phyloP scores from a whole-genome alignment of 768 basidiomycete species.

The Suillus tomentosus region DNA sequence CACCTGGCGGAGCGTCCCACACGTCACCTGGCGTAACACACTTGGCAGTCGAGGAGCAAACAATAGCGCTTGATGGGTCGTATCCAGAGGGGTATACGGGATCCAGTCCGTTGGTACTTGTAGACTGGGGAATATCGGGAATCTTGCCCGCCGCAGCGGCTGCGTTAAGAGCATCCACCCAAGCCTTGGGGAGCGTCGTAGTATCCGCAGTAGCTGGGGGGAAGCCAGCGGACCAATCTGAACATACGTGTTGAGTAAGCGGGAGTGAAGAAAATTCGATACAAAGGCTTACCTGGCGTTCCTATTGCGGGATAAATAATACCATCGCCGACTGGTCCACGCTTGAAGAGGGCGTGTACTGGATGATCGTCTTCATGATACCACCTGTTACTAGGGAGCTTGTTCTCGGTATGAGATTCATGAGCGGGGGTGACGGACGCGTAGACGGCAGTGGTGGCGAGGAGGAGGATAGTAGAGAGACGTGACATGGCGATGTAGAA shows the following conservation, averaged over 20 bases:
- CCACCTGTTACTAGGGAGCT: slow-evolving; percentile 47
- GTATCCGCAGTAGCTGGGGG: slow-evolving; percentile 56
- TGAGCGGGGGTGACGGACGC: slow-evolving; percentile 23
- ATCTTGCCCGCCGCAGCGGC: slow-evolving; percentile 73
- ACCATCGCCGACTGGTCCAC: slow-evolving; percentile 47
- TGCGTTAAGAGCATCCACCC: slow-evolving; percentile 69
- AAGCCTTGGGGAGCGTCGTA: slow-evolving; percentile 57
- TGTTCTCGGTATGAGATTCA: slow-evolving; percentile 22
- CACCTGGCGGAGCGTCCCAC: slow-evolving; percentile 76
- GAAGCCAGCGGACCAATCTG: slow-evolving; percentile 67
- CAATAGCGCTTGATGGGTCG: slow-evolving; percentile 45
- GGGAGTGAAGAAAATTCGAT: not conserved
- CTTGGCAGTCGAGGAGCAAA: slow-evolving; percentile 80
- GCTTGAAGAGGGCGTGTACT: slow-evolving; percentile 62
- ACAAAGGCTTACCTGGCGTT: slow-evolving; percentile 48
- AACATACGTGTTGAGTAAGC: slow-evolving; percentile 3
- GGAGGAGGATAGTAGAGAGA: slow-evolving; percentile 26
- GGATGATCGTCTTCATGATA: slow-evolving; percentile 63
- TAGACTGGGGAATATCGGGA: slow-evolving; percentile 62
- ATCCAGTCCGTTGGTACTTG: slow-evolving; percentile 31
- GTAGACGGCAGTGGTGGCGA: slow-evolving; percentile 25
- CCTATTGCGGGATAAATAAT: slow-evolving; percentile 56
- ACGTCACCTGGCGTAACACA: slow-evolving; percentile 64
- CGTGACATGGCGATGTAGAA: slow-evolving; percentile 27
- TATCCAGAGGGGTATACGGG: slow-evolving; percentile 41